phyloP scores from a whole-genome alignment of 768 basidiomycete genomes.

The Auricularia heimuer region DNA sequence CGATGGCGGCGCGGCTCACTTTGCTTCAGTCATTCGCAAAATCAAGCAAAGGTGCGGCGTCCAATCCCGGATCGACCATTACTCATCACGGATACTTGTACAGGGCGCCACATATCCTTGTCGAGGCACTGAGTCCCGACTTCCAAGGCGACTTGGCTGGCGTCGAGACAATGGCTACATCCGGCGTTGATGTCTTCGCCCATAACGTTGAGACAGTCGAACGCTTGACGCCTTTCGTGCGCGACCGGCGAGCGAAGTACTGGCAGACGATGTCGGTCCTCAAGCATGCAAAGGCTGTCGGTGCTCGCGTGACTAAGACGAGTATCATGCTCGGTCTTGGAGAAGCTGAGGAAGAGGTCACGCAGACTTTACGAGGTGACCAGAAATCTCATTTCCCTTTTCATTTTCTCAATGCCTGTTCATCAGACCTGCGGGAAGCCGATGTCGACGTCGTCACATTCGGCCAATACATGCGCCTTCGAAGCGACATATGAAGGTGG shows the following conservation, averaged over 20 bases:
- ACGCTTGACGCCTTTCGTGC: slow-evolving; percentile 85
- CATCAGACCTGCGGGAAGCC: slow-evolving; percentile 70
- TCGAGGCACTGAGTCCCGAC: slow-evolving; percentile 94
- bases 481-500: slow-evolving; percentile 98
- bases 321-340: slow-evolving; percentile 98
- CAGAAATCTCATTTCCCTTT: slow-evolving; percentile 5
- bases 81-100: background rate
- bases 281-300: slow-evolving; percentile 72
- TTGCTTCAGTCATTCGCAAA: slow-evolving; percentile 88
- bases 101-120: slow-evolving; percentile 90
- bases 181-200: slow-evolving; percentile 94
- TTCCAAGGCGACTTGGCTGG: slow-evolving; percentile 72
- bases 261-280: slow-evolving; percentile 74
- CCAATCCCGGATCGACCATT: background rate
- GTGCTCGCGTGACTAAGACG: slow-evolving; percentile 87
- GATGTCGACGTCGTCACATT: slow-evolving; percentile 98
- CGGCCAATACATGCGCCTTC: slow-evolving; percentile 99
- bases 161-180: slow-evolving; percentile 76
- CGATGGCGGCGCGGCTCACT: slow-evolving; percentile 89
- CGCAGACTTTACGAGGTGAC: slow-evolving; percentile 74
- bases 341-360: slow-evolving; percentile 73
- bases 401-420: background rate
- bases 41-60: slow-evolving; percentile 81
- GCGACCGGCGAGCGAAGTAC: slow-evolving; percentile 90
- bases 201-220: slow-evolving; percentile 98